A percentile compares a stretch with the other conserved stretches of the same genome.
Conservation (phyloP, 2,329 filamentous ascomycete species). For the Corinectria fuckeliana region DNA sequence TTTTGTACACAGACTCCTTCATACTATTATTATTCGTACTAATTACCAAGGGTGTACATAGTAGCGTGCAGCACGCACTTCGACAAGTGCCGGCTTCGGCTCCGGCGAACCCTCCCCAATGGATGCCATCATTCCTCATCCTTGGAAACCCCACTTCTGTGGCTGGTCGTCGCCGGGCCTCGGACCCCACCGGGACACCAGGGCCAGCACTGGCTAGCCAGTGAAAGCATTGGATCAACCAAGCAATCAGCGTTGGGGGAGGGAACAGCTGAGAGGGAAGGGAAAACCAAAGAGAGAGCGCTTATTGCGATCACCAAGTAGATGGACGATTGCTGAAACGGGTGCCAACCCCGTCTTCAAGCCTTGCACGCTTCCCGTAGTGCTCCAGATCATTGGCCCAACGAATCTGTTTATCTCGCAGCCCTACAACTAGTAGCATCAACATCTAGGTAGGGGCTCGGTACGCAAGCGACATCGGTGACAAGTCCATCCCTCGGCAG, state of each 20-base stretch:
- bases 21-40: too few relatives aligned
- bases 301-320: neutral
- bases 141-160: slow-evolving; percentile 7
- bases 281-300: neutral
- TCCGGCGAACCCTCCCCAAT: neutral
- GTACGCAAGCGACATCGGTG: slow-evolving; percentile 35
- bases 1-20: too few relatives aligned
- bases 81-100: slow-evolving; percentile 10
- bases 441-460: slow-evolving; percentile 21
- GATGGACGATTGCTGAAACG: neutral
- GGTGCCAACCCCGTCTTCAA: too few relatives aligned
- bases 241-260: neutral
- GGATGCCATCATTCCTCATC: slow-evolving; percentile 14
- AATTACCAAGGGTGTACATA: neutral
- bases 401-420: slow-evolving; percentile 4
- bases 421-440: slow-evolving; percentile 7
- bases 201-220: slow-evolving; percentile 10
- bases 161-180: slow-evolving; percentile 14
- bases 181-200: slow-evolving; percentile 10
- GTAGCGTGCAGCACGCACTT: slow-evolving; percentile 5
- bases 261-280: neutral
- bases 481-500: slow-evolving; percentile 31
- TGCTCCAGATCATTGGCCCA: slow-evolving; percentile 7
- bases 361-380: too few relatives aligned
- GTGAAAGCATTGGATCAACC: neutral